These are phyloP conservation scores for Copromyces sp. DNA, from an alignment of 495 filamentous ascomycete species.

Conservation along the genomic window DNA sequence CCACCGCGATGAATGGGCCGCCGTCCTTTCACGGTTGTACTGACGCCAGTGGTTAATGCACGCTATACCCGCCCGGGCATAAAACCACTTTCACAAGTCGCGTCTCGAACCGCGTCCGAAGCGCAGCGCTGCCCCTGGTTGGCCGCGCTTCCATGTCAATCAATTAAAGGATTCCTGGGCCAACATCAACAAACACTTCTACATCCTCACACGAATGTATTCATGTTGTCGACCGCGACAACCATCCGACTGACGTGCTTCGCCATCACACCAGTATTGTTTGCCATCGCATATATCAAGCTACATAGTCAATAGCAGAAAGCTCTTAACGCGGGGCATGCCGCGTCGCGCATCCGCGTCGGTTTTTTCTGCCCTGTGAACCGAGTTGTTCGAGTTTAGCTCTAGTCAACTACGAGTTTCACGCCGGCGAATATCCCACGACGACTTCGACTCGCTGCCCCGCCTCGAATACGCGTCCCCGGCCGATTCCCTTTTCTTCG, in stretches of 20 bases:
- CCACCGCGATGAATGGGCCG: background rate
- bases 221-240: background rate
- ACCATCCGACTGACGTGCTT: background rate
- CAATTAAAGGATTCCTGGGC: background rate
- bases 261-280: background rate
- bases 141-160: background rate
- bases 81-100: slow-evolving; percentile 3
- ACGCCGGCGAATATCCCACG: background rate
- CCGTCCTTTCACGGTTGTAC: background rate
- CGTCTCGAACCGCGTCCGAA: slow-evolving; percentile 5
- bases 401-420: background rate
- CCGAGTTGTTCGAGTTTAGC: background rate
- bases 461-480: slow-evolving; percentile 6
- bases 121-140: background rate
- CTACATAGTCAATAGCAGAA: background rate
- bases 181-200: slow-evolving; percentile 1
- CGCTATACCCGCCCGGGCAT: background rate
- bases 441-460: slow-evolving; percentile 9
- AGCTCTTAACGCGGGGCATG: background rate
- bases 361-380: background rate
- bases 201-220: background rate
- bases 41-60: background rate
- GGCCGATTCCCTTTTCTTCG: background rate
- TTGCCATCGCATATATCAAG: background rate
- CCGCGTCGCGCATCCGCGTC: background rate